Percentiles rank a stretch among this genome's conserved stretches.
Evolutionary conservation across 768 basidiomycete species (phyloP).

Genomic region (Gautieria morchelliformis): DNA sequence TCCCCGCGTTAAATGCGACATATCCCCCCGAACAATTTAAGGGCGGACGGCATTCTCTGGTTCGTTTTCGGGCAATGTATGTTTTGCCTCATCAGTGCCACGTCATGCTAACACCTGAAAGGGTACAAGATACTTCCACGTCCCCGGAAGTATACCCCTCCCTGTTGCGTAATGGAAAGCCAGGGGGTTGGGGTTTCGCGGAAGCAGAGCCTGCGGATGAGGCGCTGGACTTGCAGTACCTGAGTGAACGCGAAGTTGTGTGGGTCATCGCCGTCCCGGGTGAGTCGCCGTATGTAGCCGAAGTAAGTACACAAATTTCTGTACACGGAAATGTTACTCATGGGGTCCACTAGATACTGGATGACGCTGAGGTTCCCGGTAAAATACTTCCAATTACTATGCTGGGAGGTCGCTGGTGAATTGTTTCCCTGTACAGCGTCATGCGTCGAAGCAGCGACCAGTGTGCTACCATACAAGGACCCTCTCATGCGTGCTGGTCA

Average conservation of each 20-base stretch:
- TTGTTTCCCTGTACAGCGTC: neutral
- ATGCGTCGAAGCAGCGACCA: neutral
- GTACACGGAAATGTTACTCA: neutral
- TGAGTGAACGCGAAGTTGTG: conserved; percentile 53
- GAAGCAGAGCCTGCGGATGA: conserved; percentile 21
- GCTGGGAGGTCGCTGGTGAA: no score
- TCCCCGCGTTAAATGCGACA: conserved; percentile 42
- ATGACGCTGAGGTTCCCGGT: neutral
- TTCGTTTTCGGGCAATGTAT: conserved; percentile 64
- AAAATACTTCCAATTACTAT: neutral
- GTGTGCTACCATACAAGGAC: neutral
- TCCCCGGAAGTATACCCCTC: conserved; percentile 68
- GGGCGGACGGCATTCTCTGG: conserved; percentile 38
- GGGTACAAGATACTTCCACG: conserved; percentile 68
- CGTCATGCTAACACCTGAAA: neutral
- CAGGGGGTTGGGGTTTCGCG: conserved; percentile 70
- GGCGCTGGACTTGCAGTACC: conserved; percentile 26
- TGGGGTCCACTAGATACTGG: neutral
- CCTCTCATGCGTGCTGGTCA: neutral
- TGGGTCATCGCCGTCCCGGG: conserved; percentile 76
- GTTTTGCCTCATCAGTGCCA: neutral
- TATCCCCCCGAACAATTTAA: conserved; percentile 40
- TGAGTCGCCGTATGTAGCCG: conserved; percentile 46
- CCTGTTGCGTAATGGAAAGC: conserved; percentile 25
- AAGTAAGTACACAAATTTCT: neutral